Conservation (phyloP, 1,284 basidiomycete species). For the Mycosarcoma mackinlayi region DNA sequence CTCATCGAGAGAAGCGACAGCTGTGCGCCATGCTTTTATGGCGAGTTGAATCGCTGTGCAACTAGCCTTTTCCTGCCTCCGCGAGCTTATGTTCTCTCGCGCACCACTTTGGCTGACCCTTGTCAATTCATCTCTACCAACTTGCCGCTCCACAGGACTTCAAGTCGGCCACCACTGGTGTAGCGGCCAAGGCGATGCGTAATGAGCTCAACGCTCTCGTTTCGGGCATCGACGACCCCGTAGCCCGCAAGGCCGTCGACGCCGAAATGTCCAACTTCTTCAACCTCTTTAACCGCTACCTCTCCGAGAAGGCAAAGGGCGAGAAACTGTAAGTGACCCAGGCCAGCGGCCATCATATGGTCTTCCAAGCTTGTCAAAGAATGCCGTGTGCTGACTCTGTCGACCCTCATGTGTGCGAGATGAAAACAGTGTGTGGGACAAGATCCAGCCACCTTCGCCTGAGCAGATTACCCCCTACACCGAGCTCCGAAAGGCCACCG, state of each 20-base stretch:
- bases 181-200: slow-evolving; percentile 97
- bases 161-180: slow-evolving; percentile 97
- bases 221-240: slow-evolving; percentile 73
- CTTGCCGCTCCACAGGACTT: slow-evolving; percentile 73
- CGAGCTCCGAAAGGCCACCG: slow-evolving; percentile 72
- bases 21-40: no score
- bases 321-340: slow-evolving; percentile 82
- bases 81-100: neutral
- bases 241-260: slow-evolving; percentile 82
- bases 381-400: no score
- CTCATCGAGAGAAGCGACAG: no score
- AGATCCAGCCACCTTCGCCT: slow-evolving; percentile 90
- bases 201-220: slow-evolving; percentile 97
- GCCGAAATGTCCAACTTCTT: slow-evolving; percentile 99
- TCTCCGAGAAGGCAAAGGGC: slow-evolving; percentile 92
- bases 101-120: slow-evolving; percentile 1
- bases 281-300: slow-evolving; percentile 97
- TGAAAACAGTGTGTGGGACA: slow-evolving; percentile 87
- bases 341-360: no score
- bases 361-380: no score
- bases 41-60: neutral
- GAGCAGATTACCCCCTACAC: slow-evolving; percentile 93
- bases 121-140: neutral
- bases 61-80: neutral
- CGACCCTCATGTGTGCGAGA: neutral